phyloP scores from a whole-genome alignment of 768 basidiomycete species.

The Phaffia australis region DNA sequence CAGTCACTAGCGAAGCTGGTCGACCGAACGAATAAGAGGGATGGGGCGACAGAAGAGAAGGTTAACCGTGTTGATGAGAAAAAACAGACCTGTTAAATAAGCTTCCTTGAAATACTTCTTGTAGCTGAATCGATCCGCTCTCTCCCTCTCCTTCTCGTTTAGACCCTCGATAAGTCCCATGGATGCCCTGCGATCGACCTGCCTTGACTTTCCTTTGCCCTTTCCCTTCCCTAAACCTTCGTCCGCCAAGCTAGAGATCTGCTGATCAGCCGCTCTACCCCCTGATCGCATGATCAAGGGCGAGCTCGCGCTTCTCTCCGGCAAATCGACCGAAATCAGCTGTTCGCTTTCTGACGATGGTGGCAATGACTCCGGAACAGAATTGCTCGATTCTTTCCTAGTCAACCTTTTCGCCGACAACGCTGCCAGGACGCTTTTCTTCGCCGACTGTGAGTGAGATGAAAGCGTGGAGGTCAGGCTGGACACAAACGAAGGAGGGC shows the following conservation, averaged over 20 bases:
- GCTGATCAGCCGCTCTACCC: neutral
- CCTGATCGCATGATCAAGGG: neutral
- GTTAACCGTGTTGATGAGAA: neutral
- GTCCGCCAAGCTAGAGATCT: neutral
- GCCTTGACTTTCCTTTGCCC: constrained; percentile 9
- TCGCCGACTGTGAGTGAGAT: constrained; percentile 2
- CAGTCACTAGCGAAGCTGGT: neutral
- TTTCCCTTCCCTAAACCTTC: constrained; percentile 15
- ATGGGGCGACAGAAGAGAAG: neutral
- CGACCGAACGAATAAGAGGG: neutral
- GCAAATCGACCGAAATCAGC: neutral
- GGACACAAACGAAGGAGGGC: constrained; percentile 5
- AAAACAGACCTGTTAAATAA: constrained; percentile 55
- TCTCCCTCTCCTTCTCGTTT: constrained; percentile 13
- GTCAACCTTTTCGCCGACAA: neutral
- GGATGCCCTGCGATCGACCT: constrained; percentile 1
- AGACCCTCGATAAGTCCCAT: neutral
- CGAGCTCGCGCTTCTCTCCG: constrained; percentile 8
- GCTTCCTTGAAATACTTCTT: constrained; percentile 60
- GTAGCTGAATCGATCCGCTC: constrained; percentile 46
- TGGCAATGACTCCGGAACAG: neutral
- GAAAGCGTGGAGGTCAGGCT: constrained; percentile 4
- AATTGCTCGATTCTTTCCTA: no score
- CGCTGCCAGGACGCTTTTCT: neutral
- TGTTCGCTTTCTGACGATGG: neutral